Conservation (phyloP, 768 basidiomycete species). For the Suillus hirtellus region DNA sequence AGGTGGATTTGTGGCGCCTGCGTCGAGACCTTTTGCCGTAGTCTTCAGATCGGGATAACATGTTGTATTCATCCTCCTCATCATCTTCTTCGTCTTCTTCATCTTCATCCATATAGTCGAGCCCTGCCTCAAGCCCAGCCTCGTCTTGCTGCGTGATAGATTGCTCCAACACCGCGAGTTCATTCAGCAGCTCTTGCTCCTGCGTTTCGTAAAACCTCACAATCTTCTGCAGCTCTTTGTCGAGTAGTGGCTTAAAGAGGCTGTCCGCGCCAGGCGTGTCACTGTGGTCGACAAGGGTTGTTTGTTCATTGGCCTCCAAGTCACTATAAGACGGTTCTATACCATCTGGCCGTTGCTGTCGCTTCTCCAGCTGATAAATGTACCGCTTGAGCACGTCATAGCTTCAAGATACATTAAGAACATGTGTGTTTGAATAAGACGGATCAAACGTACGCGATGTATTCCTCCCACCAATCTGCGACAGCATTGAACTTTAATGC, state of each 20-base stretch:
- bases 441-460: conserved; percentile 68
- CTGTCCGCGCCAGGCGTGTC: conserved; percentile 46
- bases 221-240: conserved; percentile 84
- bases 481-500: conserved; percentile 91
- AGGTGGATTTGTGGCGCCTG: conserved; percentile 38
- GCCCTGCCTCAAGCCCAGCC: conserved; percentile 48
- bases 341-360: conserved; percentile 49
- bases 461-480: conserved; percentile 91
- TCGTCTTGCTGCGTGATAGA: conserved; percentile 62
- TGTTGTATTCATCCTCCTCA: conserved; percentile 45
- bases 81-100: conserved; percentile 57
- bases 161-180: conserved; percentile 57
- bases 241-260: conserved; percentile 72
- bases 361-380: conserved; percentile 85
- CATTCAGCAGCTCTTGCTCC: conserved; percentile 68
- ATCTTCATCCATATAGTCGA: conserved; percentile 51
- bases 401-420: conserved; percentile 35
- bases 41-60: conserved; percentile 24
- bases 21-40: conserved; percentile 28
- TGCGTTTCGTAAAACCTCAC: conserved; percentile 75
- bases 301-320: conserved; percentile 63
- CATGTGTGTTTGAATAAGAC: neutral
- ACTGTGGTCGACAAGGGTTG: conserved; percentile 50
- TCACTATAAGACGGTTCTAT: conserved; percentile 46
- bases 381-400: conserved; percentile 84